Base-by-base conservation (phyloP, 352 stramenopile genomes). In the Globisporangium paddicum region DNA sequence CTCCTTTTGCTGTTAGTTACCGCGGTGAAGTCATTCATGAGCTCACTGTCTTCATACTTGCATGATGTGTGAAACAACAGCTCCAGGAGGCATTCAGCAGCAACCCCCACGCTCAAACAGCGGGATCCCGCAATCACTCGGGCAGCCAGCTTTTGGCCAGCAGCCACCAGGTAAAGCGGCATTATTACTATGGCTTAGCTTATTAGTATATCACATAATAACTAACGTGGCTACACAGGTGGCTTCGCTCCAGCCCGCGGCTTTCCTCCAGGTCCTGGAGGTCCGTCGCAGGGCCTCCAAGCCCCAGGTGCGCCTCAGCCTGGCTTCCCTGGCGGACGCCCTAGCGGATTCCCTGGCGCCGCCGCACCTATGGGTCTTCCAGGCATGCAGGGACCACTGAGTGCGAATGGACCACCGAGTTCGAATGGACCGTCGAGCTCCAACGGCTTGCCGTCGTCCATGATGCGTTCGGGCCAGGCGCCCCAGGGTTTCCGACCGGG, bases 31-130 rank as follows among this genome's bases (percentile, higher is more conserved):
- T 38, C 5, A 10, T 14, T 16, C 34, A 38, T 38, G 34, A 16
- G 38, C 38, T 44, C 11, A 44, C 38, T 55, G n/a, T 21, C 9
- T 32, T 18, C 14, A 55, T 40, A 23, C 32, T 13, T 35, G 13
- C 28, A 6, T 28, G 21, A 23, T 26, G 2, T 51, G 6, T 25
- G 16, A 19, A 34, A 34, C 26, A n/a, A 13, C 45, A 75, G 67
- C 60, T 40, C 70, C 62, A 28, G 49, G 55, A 42, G 64, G 62
- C 26, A 58, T 64, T n/a, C 69, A 67, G 9, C 67, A 77, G 52
- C 47, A 54, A 16, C 67, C 74, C 38, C 70, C 72, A 10, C 63
- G 68, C 56, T 76, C 73, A 13, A 69, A 76, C 34, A 63, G 68
- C 23, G 61, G 62, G 28, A 42, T 48, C 28, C 37, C 25, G 51